These are phyloP conservation scores for Tolypocladium guangdongense DNA, from an alignment of 2,329 filamentous ascomycete genomes.

Conservation along the genomic window DNA sequence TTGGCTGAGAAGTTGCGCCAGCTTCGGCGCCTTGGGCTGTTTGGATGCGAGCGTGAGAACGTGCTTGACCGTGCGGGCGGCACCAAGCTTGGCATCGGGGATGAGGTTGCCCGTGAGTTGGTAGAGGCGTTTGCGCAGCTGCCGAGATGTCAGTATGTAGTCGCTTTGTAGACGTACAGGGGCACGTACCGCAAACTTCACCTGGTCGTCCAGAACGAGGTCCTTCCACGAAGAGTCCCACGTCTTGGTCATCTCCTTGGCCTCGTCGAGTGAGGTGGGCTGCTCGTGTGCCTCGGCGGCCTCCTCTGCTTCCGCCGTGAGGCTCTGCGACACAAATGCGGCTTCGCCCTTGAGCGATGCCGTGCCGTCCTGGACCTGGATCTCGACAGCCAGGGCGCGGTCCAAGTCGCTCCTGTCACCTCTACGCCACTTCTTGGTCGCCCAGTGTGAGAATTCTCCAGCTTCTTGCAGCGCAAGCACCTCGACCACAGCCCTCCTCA, in stretches of 20 bases:
- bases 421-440: constrained; percentile 21
- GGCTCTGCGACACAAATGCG: constrained; percentile 18
- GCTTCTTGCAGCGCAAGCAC: constrained; percentile 30
- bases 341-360: constrained; percentile 28
- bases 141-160: constrained; percentile 1
- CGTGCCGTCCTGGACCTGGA: constrained; percentile 29
- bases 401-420: constrained; percentile 21
- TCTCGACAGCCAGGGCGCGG: constrained; percentile 21
- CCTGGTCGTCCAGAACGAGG: constrained; percentile 42
- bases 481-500: constrained; percentile 42
- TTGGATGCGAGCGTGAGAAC: constrained; percentile 43
- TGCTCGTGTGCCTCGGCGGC: constrained; percentile 10
- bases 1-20: constrained; percentile 48
- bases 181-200: constrained; percentile 64
- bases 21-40: constrained; percentile 46
- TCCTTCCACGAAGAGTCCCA: constrained; percentile 48
- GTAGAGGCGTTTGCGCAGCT: constrained; percentile 73
- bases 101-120: constrained; percentile 72
- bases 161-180: not conserved
- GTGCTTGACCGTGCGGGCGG: constrained; percentile 40
- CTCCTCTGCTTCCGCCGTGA: constrained; percentile 18
- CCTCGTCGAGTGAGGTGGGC: constrained; percentile 24
- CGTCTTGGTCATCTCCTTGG: constrained; percentile 27
- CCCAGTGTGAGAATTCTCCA: constrained; percentile 18
- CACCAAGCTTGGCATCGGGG: constrained; percentile 55